Base-by-base conservation (phyloP, 2,329 filamentous ascomycete genomes). In the Calonectria multiphialidica region DNA sequence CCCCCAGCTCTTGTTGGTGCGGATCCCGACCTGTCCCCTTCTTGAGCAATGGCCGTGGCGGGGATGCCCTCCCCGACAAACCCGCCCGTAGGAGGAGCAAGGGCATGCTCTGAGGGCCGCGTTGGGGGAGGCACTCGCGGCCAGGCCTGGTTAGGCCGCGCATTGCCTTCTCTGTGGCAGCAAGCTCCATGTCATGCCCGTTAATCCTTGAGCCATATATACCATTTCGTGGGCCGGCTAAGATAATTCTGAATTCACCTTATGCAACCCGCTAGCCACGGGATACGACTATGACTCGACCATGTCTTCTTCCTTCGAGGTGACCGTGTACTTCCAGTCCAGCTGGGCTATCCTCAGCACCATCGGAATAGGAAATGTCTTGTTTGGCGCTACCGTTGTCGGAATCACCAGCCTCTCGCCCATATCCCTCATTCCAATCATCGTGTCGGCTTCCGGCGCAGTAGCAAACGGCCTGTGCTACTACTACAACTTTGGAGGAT, bases 321-420 rank as follows among this genome's bases (percentile, higher is more conserved):
- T 71, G 21, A 23, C 75, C 15, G 71, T 81, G 16, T 85, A 85
- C 71, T 86, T 82, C 68, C 84, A 86, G 75, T 76, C 82, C 57
- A 83, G 83, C 75, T 86, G 84, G 84, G 80, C 83, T 7, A 84
- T 86, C n/a, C 80, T 87, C 59, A 86, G 83, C 75, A 83, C 82
- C 44, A 81, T 86, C 64, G 84, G 85, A 37, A 71, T 84, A 12
- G 75, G 80, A 61, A 84, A 83, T 67, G 79, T 85, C 23, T 69
- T 85, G 44, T 82, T 85, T 64, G 82, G 84, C 3, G 53, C 82
- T 37, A 78, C 83, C 40, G 79, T 86, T 28, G 72, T 82, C 35
- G 83, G 81, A 13, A 84, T 86, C 66, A 83, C 82, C 8, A 77
- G 77, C 40, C 77, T 83, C 47, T 82, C 82, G 3, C 79, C 79